Percentiles rank a stretch among this genome's conserved stretches.
Conservation (phyloP, 148 eudicot genomes). For the Vaccinium corymbosum region DNA sequence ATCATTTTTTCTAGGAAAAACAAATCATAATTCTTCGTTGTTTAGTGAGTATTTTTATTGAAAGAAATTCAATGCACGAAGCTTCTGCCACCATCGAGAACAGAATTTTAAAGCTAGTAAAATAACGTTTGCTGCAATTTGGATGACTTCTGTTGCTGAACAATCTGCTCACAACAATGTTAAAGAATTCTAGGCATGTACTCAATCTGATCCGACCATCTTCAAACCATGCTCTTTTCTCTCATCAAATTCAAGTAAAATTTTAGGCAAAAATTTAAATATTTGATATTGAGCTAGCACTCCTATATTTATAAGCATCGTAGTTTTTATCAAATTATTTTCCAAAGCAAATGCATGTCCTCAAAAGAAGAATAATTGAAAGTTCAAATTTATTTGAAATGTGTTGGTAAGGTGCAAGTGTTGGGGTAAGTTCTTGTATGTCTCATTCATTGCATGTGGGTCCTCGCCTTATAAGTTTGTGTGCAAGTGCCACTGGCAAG, state of each 20-base stretch:
- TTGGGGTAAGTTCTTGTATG: too few relatives aligned
- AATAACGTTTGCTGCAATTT: not conserved
- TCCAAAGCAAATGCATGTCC: too few relatives aligned
- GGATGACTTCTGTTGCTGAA: not conserved
- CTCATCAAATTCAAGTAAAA: not conserved
- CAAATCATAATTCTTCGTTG: not conserved
- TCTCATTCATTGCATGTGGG: too few relatives aligned
- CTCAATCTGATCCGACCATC: not conserved
- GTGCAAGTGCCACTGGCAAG: too few relatives aligned
- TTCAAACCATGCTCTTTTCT: not conserved
- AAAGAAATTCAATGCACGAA: not conserved
- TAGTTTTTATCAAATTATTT: too few relatives aligned
- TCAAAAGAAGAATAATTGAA: too few relatives aligned
- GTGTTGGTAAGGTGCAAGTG: too few relatives aligned
- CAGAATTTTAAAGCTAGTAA: not conserved
- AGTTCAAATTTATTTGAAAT: too few relatives aligned
- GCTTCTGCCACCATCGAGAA: not conserved
- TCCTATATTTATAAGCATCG: too few relatives aligned
- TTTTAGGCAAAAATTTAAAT: too few relatives aligned
- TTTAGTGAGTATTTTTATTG: not conserved
- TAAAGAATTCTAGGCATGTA: not conserved
- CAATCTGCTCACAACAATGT: not conserved
- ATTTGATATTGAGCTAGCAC: too few relatives aligned
- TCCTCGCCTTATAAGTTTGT: too few relatives aligned
- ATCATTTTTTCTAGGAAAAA: not conserved